Conservation (phyloP, 352 stramenopile genomes). For the Elongisporangium anandrum region DNA sequence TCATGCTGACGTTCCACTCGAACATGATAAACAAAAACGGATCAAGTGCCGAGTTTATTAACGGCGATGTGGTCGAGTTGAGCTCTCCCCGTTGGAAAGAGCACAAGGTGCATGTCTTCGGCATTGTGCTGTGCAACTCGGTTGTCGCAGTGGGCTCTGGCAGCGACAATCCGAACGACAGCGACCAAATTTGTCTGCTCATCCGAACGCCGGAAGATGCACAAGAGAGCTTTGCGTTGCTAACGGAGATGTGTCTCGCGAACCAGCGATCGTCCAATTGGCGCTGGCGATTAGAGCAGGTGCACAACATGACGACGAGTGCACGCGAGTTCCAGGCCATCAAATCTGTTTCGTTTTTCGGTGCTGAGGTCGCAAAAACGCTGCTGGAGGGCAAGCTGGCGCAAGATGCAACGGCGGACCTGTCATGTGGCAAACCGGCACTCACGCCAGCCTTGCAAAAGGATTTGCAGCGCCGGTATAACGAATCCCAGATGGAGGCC, state of each 20-base stretch:
- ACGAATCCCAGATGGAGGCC: slow-evolving; percentile 63
- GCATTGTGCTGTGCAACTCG: slow-evolving; percentile 71
- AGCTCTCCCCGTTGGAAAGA: slow-evolving; percentile 58
- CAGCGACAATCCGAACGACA: slow-evolving; percentile 9
- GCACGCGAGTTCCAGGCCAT: slow-evolving; percentile 80
- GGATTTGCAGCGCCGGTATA: slow-evolving; percentile 60
- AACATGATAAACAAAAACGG: slow-evolving; percentile 13
- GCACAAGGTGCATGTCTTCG: slow-evolving; percentile 50
- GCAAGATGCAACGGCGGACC: slow-evolving; percentile 2
- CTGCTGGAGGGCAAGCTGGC: slow-evolving; percentile 36
- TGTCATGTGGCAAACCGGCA: slow-evolving; percentile 6
- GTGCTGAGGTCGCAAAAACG: slow-evolving; percentile 41
- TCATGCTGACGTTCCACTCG: slow-evolving; percentile 55
- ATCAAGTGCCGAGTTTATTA: slow-evolving; percentile 37
- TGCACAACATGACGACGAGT: slow-evolving; percentile 73
- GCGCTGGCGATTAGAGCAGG: slow-evolving; percentile 60
- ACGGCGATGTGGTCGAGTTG: slow-evolving; percentile 56
- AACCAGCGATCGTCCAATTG: slow-evolving; percentile 55
- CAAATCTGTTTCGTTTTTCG: slow-evolving; percentile 52
- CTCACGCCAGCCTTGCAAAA: slow-evolving; percentile 42
- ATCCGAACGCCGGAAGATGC: slow-evolving; percentile 29
- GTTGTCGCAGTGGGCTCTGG: slow-evolving; percentile 34
- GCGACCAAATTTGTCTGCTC: slow-evolving; percentile 61
- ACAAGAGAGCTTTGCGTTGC: slow-evolving; percentile 29
- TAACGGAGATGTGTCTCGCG: slow-evolving; percentile 66